Conservation (phyloP, 2,329 filamentous ascomycete genomes). For the Verticillium longisporum region DNA sequence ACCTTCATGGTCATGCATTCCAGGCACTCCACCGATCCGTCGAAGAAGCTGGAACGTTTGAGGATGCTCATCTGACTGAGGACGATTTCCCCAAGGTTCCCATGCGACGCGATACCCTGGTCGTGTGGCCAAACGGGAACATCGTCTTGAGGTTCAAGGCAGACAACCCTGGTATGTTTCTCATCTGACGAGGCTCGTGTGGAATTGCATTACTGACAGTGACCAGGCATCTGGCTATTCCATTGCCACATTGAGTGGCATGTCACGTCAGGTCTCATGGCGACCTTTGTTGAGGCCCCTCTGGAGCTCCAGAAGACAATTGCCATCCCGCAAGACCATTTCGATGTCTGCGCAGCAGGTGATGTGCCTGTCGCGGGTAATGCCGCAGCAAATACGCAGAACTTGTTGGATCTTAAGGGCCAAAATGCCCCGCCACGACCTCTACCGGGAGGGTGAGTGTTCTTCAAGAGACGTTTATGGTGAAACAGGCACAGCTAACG, state of each 20-base stretch:
- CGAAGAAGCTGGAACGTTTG: conserved; percentile 51
- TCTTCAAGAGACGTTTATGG: neutral
- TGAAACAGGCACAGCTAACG: neutral
- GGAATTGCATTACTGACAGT: neutral
- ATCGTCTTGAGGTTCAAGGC: conserved; percentile 62
- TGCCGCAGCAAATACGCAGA: conserved; percentile 62
- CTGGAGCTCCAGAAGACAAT: conserved; percentile 53
- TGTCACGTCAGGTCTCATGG: conserved; percentile 57
- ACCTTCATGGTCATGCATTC: conserved; percentile 72
- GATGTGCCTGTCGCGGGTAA: conserved; percentile 55
- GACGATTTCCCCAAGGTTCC: conserved; percentile 46
- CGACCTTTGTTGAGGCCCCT: conserved; percentile 58
- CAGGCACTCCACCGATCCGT: conserved; percentile 57
- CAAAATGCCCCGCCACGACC: conserved; percentile 47
- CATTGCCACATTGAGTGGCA: conserved; percentile 83
- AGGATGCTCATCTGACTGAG: conserved; percentile 34
- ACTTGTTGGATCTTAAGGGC: conserved; percentile 58
- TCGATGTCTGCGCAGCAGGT: conserved; percentile 48
- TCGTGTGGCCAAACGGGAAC: conserved; percentile 59
- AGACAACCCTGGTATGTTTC: conserved; percentile 53
- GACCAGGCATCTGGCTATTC: conserved; percentile 57
- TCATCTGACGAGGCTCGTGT: neutral
- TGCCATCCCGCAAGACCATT: conserved; percentile 52
- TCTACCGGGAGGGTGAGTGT: conserved; percentile 53
- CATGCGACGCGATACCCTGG: conserved; percentile 62